Base-by-base conservation (phyloP, 805 yeast species). In the Clavispora asparagi region DNA sequence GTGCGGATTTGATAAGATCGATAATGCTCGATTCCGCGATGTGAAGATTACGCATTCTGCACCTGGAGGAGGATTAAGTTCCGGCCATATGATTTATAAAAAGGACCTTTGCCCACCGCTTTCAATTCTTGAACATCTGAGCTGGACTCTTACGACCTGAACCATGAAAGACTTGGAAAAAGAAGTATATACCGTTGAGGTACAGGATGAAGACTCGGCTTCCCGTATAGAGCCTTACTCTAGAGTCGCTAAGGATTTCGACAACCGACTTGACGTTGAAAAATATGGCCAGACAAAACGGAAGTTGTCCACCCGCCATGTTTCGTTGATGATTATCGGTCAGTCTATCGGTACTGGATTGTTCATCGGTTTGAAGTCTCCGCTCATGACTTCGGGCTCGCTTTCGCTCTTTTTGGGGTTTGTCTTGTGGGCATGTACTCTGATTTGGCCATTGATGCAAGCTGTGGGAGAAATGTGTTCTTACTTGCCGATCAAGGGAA, bases 381-480 rank as follows among this genome's bases (percentile, higher is more conserved):
- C 70, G 4, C 60, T 68, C 41, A 58, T 56, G 47, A 57, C 59
- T 3, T 58, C 65, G 5, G 73, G 72, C 12, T 62, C 70, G 12
- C 59, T 67, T 12, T 57, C 70, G n/a, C 57, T 68, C 19, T 64
- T 67, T 40, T 42, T 65, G 5, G 71, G 67, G 3, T 66, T 65
- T 47, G 30, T 64, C 11, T 43, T 58, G 17, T 67, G 59, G 59
- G 64, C 70, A 8, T 48, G 54, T 43, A 56, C 65, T 36, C 60
- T 59, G 45, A 58, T 64, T 37, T 65, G 67, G 65, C 67, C 69
- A 1, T 59, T 65, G 54, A 67, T 63, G 70, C 62, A 61, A 56
- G 59, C 62, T 9, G 67, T 64, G 25, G 72, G 67, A 8, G 71
- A 67, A 49, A 67, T 67, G 71, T 63, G 70, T 47, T 56, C 68